A percentile compares a stretch with the other conserved stretches of the same genome.
Conservation (phyloP, 2,329 filamentous ascomycete genomes). For the Cadophora sp. region DNA sequence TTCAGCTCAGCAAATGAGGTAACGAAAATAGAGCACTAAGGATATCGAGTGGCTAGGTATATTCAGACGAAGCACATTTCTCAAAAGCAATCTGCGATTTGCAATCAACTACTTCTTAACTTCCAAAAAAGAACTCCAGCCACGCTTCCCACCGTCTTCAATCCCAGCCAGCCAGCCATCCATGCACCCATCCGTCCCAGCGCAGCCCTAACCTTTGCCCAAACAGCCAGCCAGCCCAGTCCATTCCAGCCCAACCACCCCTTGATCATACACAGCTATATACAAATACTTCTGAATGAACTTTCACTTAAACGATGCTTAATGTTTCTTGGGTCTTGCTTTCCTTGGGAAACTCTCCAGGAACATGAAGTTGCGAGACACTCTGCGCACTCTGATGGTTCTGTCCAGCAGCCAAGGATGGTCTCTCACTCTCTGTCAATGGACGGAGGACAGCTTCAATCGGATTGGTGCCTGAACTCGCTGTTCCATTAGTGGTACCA, state of each 20-base stretch:
- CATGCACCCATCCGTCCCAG: neutral
- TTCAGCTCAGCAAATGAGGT: too few species aligned
- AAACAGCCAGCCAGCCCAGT: too few species aligned
- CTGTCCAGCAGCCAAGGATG: conserved; percentile 36
- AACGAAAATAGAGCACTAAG: too few species aligned
- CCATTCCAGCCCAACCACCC: neutral
- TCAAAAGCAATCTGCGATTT: neutral
- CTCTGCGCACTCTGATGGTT: conserved; percentile 40
- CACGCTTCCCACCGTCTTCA: too few species aligned
- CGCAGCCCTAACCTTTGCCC: neutral
- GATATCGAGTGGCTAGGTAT: too few species aligned
- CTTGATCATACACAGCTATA: conserved; percentile 14
- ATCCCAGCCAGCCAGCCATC: neutral
- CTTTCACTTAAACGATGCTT: neutral
- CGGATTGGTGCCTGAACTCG: conserved; percentile 3
- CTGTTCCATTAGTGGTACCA: conserved; percentile 16
- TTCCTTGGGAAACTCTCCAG: conserved; percentile 42
- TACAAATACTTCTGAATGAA: conserved; percentile 3
- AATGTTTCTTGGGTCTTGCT: neutral
- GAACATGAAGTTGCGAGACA: conserved; percentile 44
- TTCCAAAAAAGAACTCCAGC: neutral
- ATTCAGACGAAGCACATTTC: neutral
- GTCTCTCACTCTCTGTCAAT: conserved; percentile 32
- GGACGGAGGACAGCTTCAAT: conserved; percentile 28
- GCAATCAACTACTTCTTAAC: neutral